Percentiles rank a stretch among this genome's conserved stretches.
phyloP scores from a whole-genome alignment of 2,329 filamentous ascomycete species.

The Ascocoryne sarcoides region DNA sequence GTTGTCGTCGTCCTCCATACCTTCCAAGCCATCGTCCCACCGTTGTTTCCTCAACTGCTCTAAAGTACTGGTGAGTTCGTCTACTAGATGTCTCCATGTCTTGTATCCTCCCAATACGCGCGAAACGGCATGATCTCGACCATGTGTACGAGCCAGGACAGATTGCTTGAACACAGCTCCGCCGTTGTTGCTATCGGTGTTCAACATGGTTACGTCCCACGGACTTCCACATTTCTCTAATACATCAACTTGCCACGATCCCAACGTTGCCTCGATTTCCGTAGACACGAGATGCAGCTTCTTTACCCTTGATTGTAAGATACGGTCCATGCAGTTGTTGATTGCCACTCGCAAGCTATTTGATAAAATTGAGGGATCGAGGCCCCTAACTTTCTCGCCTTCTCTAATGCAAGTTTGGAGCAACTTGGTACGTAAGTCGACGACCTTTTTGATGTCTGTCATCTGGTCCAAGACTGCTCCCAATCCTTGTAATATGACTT shows the following conservation, averaged over 20 bases:
- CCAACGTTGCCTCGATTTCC: conserved; percentile 53
- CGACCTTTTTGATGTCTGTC: conserved; percentile 58
- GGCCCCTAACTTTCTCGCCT: conserved; percentile 52
- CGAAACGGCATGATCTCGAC: conserved; percentile 59
- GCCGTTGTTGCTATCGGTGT: conserved; percentile 56
- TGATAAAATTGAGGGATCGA: conserved; percentile 61
- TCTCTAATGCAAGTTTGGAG: conserved; percentile 69
- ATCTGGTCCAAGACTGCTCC: conserved; percentile 49
- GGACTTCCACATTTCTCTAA: conserved; percentile 46
- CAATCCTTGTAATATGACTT: conserved; percentile 53
- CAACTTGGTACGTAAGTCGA: conserved; percentile 60
- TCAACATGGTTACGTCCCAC: conserved; percentile 59
- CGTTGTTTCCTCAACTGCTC: conserved; percentile 56
- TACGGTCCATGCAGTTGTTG: conserved; percentile 55
- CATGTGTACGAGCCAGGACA: conserved; percentile 61
- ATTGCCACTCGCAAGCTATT: conserved; percentile 59
- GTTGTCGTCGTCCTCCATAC: conserved; percentile 65
- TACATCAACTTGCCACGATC: conserved; percentile 47
- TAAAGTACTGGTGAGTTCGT: conserved; percentile 54
- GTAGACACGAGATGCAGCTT: conserved; percentile 57
- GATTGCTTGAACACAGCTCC: conserved; percentile 60
- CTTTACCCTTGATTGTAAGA: conserved; percentile 54
- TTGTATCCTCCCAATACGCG: conserved; percentile 55
- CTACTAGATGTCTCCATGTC: conserved; percentile 66
- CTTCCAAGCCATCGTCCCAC: conserved; percentile 65